Evolutionary conservation across 2,329 filamentous ascomycete genomes (phyloP).

Genomic region (Talaromyces sp.): DNA sequence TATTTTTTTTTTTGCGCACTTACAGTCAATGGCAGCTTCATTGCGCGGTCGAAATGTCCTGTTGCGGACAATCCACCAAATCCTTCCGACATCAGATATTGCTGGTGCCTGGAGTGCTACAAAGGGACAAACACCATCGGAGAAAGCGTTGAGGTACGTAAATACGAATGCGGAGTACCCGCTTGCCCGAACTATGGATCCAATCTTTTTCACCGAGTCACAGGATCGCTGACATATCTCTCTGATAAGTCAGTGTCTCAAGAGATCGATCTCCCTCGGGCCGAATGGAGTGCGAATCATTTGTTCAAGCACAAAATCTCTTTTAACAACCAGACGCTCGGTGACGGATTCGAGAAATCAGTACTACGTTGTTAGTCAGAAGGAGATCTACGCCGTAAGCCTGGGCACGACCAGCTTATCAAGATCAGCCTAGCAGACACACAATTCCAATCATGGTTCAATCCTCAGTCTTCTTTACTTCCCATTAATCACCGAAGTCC

Average conservation of each 20-base stretch:
- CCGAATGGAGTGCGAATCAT: constrained; percentile 5
- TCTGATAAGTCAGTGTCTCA: not conserved
- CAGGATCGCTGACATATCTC: constrained; percentile 1
- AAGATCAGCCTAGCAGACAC: constrained; percentile 12
- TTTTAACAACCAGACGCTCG: not conserved
- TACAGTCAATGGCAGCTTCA: not conserved
- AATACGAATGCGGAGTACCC: constrained; percentile 11
- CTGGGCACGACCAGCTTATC: constrained; percentile 35
- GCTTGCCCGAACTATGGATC: constrained; percentile 5
- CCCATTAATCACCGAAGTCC: not conserved
- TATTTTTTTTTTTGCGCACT: too few relatives aligned
- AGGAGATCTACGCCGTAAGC: constrained; percentile 47
- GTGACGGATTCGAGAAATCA: not conserved
- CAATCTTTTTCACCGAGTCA: constrained; percentile 1
- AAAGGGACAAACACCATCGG: not conserved
- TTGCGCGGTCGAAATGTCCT: not conserved
- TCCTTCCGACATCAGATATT: not conserved
- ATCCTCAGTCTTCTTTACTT: not conserved
- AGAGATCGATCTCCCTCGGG: constrained; percentile 8
- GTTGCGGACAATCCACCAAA: not conserved
- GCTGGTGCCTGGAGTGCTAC: not conserved
- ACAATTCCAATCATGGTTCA: constrained; percentile 13
- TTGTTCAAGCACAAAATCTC: not conserved
- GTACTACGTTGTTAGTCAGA: constrained; percentile 28
- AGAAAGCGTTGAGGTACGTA: constrained; percentile 2